A percentile compares a stretch with the other conserved stretches of the same genome.
These are phyloP conservation scores for Lavandula angustifolia DNA, from an alignment of 257 asterid species.

Conservation along the genomic window DNA sequence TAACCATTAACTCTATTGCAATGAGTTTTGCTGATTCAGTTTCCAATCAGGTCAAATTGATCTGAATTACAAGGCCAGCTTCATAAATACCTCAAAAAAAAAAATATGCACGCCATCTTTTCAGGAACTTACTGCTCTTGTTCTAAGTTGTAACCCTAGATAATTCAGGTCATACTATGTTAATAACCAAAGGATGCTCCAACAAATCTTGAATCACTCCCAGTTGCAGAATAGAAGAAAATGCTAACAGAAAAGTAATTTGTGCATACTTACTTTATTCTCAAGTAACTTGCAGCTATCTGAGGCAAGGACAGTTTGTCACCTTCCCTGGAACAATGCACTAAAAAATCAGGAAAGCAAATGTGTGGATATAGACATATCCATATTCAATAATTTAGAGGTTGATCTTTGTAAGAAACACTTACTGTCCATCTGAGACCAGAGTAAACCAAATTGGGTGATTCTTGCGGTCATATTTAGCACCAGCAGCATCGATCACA, in stretches of 20 bases:
- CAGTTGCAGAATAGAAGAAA: background rate
- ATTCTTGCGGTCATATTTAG: slow-evolving; percentile 53
- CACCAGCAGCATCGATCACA: slow-evolving; percentile 64
- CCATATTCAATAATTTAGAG: slow-evolving; percentile 18
- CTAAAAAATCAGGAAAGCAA: slow-evolving; percentile 35
- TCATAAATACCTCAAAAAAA: slow-evolving; percentile 6
- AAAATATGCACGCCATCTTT: slow-evolving; percentile 2
- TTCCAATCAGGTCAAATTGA: slow-evolving; percentile 10
- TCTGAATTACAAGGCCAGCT: slow-evolving; percentile 14
- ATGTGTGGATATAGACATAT: slow-evolving; percentile 17
- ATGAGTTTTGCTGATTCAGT: slow-evolving; percentile 7
- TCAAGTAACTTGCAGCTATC: slow-evolving; percentile 78
- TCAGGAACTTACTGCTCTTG: slow-evolving; percentile 7
- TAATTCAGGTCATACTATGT: slow-evolving; percentile 20
- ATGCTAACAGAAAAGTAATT: slow-evolving; percentile 19
- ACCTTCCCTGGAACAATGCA: slow-evolving; percentile 62
- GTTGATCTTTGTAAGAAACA: slow-evolving; percentile 24
- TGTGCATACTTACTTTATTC: slow-evolving; percentile 71
- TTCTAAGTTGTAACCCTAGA: background rate
- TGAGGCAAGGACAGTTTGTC: slow-evolving; percentile 73
- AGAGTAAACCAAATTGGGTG: slow-evolving; percentile 90
- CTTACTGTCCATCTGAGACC: slow-evolving; percentile 82
- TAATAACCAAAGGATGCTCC: background rate
- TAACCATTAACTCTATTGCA: background rate
- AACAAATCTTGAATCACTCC: slow-evolving; percentile 13